Evolutionary conservation across 2,329 filamentous ascomycete genomes (phyloP), one percentile per base, ranked within the genome.

Genomic region (Pestalotiopsis sp.): DNA sequence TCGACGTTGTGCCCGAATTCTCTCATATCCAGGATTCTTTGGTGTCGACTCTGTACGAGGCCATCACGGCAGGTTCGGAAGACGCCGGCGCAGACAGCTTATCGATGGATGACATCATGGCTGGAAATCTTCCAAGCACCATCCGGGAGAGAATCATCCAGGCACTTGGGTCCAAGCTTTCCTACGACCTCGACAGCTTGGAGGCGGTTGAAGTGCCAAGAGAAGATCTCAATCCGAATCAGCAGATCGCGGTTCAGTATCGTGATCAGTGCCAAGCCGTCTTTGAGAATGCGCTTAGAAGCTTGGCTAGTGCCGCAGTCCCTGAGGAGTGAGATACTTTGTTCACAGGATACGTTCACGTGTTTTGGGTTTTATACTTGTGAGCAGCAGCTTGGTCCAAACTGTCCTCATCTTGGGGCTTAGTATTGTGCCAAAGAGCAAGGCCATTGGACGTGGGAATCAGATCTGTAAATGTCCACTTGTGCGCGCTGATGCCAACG

Each of bases 11-110:
- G 3, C 76, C 79, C 2, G 80, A 80, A 4, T 86, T 89, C 67
- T 78, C 80, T 5, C 84, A 87, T 69, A 80, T 89, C 7, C 86
- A 88, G 73, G 84, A 86, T 63, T 82, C 83, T 6, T 83, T 90
- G 73, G 79, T 88, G 4, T 84, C 83, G 78, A 84, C 87, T 67
- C 81, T 89, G 0, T 80, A 80, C 77, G 67, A 80, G 75, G n/a
- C 75, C 73, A 56, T 79, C 76, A 64, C 77, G 5, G 72, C 67
- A 49, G 66, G 58, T 3, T 65, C 62, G 2, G 57, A 66, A 4
- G 68, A 58, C 2, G 70, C 69, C 0, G 72, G 68, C 5, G 66
- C 65, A 2, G 67, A 73, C 6, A 75, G 75, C 1, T 75, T 75
- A 0, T 76, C 71, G n/a, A 69, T 78, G n/a, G 79, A 70, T n/a